Percentiles rank a stretch among this genome's conserved stretches.
phyloP scores from a whole-genome alignment of 345 rosid species.

The Sonneratia alba region DNA sequence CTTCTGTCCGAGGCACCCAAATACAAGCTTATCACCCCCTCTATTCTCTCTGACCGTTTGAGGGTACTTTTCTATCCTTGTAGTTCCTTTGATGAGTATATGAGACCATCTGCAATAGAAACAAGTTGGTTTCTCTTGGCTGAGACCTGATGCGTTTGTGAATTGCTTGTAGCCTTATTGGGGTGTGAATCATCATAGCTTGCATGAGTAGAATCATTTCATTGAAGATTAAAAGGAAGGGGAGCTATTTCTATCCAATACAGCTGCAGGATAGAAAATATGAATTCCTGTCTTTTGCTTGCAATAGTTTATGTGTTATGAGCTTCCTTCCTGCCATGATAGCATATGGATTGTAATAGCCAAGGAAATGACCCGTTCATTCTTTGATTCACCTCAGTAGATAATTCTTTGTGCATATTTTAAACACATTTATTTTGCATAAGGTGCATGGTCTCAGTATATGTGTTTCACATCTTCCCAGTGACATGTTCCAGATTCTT shows the following conservation, averaged over 20 bases:
- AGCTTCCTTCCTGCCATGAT: not conserved
- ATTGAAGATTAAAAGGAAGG: not conserved
- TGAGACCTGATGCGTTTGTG: not conserved
- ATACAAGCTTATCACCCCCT: constrained; percentile 74
- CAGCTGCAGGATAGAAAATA: too few relatives aligned
- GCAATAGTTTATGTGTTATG: not conserved
- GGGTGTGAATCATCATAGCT: not conserved
- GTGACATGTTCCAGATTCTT: too few relatives aligned
- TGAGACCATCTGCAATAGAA: not conserved
- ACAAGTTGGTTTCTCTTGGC: not conserved
- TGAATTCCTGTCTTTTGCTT: not conserved
- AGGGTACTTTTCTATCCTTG: constrained; percentile 33
- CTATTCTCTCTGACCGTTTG: constrained; percentile 74
- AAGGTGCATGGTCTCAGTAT: not conserved
- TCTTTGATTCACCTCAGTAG: too few relatives aligned
- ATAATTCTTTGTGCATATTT: too few relatives aligned
- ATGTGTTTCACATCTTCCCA: too few relatives aligned
- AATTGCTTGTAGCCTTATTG: not conserved
- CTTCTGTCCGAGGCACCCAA: constrained; percentile 71
- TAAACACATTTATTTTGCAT: too few relatives aligned
- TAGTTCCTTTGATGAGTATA: not conserved
- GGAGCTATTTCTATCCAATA: not conserved
- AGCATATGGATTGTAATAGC: not conserved
- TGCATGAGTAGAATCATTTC: not conserved
- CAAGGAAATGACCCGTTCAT: not conserved